A percentile compares a stretch with the other conserved stretches of the same genome.
phyloP scores from a whole-genome alignment of 495 filamentous ascomycete species.

The Massariosphaeria phaeospora region DNA sequence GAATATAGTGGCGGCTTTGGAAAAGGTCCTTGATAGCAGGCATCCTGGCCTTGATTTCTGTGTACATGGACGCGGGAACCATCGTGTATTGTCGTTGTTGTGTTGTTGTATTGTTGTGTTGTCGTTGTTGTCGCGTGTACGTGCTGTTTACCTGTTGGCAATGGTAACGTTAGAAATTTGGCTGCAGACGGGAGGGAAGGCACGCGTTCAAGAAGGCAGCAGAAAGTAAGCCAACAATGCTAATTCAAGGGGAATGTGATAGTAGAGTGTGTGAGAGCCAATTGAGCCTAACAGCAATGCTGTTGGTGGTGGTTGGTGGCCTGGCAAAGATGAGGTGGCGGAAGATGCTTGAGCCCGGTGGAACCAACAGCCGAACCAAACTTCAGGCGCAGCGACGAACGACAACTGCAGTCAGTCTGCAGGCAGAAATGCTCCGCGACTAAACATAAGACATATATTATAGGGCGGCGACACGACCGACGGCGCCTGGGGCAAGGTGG shows the following conservation, averaged over 20 bases:
- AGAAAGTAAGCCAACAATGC: background rate
- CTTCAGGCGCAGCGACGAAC: constrained; percentile 1
- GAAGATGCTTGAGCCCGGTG: constrained; percentile 3
- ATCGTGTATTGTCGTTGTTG: background rate
- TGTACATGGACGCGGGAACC: constrained; percentile 1
- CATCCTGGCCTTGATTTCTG: constrained; percentile 12
- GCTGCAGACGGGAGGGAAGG: background rate
- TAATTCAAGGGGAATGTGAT: constrained; percentile 17
- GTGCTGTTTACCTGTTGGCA: no score
- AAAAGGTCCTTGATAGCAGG: constrained; percentile 29
- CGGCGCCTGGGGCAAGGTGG: no score
- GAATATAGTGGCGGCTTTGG: constrained; percentile 26
- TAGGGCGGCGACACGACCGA: background rate
- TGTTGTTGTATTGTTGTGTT: background rate
- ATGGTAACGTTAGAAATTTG: no score
- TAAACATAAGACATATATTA: constrained; percentile 11
- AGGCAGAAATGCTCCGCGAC: no score
- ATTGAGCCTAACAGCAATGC: constrained; percentile 19
- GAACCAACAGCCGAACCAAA: constrained; percentile 17
- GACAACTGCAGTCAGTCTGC: constrained; percentile 12
- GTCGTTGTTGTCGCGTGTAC: background rate
- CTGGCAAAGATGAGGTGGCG: background rate
- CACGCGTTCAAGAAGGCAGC: constrained; percentile 1
- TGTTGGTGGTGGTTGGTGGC: constrained; percentile 12
- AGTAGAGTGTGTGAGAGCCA: constrained; percentile 7